Percentiles rank a stretch among this genome's conserved stretches.
These are phyloP conservation scores for Capsella bursapastoris DNA, from an alignment of 345 rosid genomes.

Conservation along the genomic window DNA sequence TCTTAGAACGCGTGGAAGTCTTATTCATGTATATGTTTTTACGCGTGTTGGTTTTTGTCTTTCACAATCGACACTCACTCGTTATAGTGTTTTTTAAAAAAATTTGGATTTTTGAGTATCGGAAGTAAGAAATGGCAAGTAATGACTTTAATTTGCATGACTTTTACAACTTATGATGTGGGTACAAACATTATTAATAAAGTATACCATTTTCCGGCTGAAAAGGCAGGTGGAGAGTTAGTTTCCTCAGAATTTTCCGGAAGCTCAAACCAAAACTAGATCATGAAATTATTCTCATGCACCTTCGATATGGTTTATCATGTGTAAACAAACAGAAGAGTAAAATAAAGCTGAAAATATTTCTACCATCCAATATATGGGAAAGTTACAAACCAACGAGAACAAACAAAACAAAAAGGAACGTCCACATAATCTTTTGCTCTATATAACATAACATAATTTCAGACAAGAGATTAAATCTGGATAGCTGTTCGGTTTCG, in stretches of 20 bases:
- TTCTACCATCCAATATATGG: neutral
- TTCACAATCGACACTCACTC: no score
- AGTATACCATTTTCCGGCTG: neutral
- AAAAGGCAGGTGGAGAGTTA: neutral
- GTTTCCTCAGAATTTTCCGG: neutral
- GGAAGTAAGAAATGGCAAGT: no score
- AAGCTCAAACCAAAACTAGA: neutral
- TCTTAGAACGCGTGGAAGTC: conserved; percentile 11
- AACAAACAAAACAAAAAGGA: neutral
- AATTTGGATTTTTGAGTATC: neutral
- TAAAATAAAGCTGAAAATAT: no score
- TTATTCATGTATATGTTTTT: neutral
- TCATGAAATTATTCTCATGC: neutral
- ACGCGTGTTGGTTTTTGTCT: conserved; percentile 14
- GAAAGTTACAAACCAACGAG: conserved; percentile 3
- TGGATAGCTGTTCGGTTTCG: conserved; percentile 25
- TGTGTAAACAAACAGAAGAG: no score
- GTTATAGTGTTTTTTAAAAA: no score
- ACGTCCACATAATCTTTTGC: conserved; percentile 7
- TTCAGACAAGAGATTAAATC: conserved; percentile 34
- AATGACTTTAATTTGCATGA: neutral
- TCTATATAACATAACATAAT: conserved; percentile 23
- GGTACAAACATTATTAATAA: neutral
- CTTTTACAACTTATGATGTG: neutral
- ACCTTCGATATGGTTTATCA: no score